phyloP scores from a whole-genome alignment of 2,329 filamentous ascomycete species.

The Neopestalotiopsis sp. region DNA sequence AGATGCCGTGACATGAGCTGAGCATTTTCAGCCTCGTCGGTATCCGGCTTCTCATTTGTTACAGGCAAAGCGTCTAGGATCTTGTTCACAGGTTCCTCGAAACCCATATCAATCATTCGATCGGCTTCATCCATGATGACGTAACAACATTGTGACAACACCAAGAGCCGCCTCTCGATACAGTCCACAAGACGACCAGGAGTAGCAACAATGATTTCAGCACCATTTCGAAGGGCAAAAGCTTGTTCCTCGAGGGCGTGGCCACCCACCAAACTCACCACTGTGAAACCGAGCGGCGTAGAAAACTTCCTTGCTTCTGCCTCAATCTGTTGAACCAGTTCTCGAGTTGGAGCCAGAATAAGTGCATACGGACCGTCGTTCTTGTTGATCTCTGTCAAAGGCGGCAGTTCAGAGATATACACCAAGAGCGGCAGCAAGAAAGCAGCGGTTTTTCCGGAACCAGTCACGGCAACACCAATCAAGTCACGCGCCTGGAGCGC shows the following conservation, averaged over 20 bases:
- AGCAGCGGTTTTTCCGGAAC: constrained; percentile 96
- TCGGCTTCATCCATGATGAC: constrained; percentile 99
- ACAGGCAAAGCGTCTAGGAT: constrained; percentile 95
- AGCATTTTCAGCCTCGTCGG: constrained; percentile 86
- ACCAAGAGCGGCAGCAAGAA: constrained; percentile 91
- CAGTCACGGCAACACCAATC: constrained; percentile 97
- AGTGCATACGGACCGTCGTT: constrained; percentile 98
- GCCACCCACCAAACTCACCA: constrained; percentile 97
- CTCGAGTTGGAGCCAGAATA: constrained; percentile 93
- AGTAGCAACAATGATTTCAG: constrained; percentile 98
- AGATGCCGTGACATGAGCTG: constrained; percentile 83
- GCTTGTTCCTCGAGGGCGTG: constrained; percentile 94
- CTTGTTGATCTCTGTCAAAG: constrained; percentile 83
- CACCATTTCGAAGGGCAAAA: constrained; percentile 87
- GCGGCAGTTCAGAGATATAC: constrained; percentile 90
- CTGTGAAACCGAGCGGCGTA: constrained; percentile 86
- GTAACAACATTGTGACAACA: constrained; percentile 96
- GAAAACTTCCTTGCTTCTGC: constrained; percentile 93
- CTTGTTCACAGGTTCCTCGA: constrained; percentile 97
- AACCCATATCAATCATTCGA: constrained; percentile 98
- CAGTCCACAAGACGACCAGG: constrained; percentile 96
- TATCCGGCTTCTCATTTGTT: constrained; percentile 92
- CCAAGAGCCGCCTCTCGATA: constrained; percentile 89
- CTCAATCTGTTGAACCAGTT: constrained; percentile 97
- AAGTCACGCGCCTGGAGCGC: constrained; percentile 90